phyloP scores from a whole-genome alignment of 2,329 filamentous ascomycete genomes.

The Trichoderma lentiforme region DNA sequence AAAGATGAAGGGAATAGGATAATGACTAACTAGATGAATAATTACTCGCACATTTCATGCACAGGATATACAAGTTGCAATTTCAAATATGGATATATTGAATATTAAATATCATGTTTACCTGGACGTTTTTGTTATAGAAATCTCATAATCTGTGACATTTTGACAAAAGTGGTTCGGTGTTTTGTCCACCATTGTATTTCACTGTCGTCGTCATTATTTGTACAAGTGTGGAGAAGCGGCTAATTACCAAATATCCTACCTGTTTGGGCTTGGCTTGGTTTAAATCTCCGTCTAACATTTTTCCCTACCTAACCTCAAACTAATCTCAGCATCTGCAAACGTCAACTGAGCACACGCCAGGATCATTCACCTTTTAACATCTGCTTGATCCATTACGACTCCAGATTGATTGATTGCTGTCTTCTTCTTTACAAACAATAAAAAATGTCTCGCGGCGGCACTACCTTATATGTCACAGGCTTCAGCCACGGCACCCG shows the following conservation, averaged over 20 bases:
- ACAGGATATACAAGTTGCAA: background rate
- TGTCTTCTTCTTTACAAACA: background rate
- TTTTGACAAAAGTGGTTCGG: background rate
- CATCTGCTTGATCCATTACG: background rate
- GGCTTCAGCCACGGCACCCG: constrained; percentile 99
- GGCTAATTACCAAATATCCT: background rate
- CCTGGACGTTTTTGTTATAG: background rate
- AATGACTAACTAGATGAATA: background rate
- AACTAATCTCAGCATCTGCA: background rate
- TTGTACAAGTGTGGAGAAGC: background rate
- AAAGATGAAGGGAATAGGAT: background rate
- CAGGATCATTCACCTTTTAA: background rate
- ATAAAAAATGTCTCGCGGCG: constrained; percentile 80
- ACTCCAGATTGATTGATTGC: background rate
- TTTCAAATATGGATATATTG: background rate
- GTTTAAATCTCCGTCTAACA: background rate
- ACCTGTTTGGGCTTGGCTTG: background rate
- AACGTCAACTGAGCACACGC: background rate
- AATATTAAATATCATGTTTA: background rate
- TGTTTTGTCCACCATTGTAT: background rate
- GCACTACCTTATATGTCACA: constrained; percentile 95
- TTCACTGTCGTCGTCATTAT: background rate
- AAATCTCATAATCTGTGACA: background rate
- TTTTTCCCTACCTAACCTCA: background rate
- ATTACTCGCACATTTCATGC: background rate